Conservation (phyloP, 306 rosid genomes). For the Mucuna pruriens region DNA sequence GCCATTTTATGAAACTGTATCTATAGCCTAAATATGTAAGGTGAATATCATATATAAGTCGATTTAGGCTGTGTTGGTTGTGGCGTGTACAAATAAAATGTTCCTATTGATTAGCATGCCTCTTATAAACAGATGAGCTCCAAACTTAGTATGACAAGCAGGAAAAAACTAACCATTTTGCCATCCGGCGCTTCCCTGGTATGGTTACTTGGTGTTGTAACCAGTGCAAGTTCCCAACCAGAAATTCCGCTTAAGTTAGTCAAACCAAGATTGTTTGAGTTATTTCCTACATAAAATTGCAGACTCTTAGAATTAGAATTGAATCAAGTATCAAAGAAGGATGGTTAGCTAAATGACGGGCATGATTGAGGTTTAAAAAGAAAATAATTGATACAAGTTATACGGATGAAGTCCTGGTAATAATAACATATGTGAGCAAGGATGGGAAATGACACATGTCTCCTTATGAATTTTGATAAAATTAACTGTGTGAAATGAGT, state of each 20-base stretch:
- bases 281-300: slow-evolving; percentile 52
- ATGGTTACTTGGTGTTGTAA: slow-evolving; percentile 76
- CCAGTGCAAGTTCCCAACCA: slow-evolving; percentile 93
- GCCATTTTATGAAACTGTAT: neutral
- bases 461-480: neutral
- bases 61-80: neutral
- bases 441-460: neutral
- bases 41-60: neutral
- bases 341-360: neutral
- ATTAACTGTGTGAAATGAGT: neutral
- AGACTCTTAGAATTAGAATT: slow-evolving; percentile 18
- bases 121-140: neutral
- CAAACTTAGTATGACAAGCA: neutral
- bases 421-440: neutral
- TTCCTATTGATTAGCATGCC: neutral
- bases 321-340: slow-evolving; percentile 9
- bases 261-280: slow-evolving; percentile 45
- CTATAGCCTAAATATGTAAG: neutral
- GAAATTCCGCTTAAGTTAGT: slow-evolving; percentile 61
- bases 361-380: neutral
- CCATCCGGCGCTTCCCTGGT: slow-evolving; percentile 43
- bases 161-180: slow-evolving; percentile 67
- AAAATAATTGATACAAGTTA: neutral
- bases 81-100: neutral
- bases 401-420: neutral